Conservation (phyloP, 163 green algal genomes). For the Scenedesmus sp. region DNA sequence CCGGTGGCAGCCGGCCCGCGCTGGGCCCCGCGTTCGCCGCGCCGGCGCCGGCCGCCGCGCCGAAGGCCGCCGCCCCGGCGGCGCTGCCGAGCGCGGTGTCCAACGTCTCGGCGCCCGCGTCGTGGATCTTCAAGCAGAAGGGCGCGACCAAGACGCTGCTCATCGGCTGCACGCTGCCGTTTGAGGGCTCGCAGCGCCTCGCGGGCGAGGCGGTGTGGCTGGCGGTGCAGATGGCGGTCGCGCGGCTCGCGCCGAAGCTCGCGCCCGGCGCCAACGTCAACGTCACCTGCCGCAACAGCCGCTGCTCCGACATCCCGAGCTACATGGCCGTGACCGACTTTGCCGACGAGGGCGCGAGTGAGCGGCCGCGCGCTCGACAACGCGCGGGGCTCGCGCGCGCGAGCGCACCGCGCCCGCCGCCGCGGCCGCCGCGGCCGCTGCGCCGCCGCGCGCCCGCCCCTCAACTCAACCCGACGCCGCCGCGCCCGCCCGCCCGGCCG, state of each 20-base stretch:
- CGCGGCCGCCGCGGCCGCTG: too few species aligned
- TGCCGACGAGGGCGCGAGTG: background rate
- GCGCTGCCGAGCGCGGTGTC: background rate
- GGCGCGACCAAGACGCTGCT: constrained; percentile 2
- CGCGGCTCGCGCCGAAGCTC: background rate
- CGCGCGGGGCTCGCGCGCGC: background rate
- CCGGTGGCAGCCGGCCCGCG: too few species aligned
- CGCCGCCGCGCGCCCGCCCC: too few species aligned
- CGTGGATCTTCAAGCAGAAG: constrained; percentile 7
- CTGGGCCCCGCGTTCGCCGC: too few species aligned
- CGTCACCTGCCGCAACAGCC: constrained; percentile 28
- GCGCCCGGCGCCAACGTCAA: constrained; percentile 13
- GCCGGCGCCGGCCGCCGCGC: too few species aligned
- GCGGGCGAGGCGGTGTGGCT: background rate
- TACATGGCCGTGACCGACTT: constrained; percentile 3
- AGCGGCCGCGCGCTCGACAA: background rate
- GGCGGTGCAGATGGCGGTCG: constrained; percentile 20
- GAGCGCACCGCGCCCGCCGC: too few species aligned
- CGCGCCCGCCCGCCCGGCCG: background rate
- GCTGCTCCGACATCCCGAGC: constrained; percentile 15
- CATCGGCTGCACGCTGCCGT: constrained; percentile 23
- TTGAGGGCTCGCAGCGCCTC: constrained; percentile 4
- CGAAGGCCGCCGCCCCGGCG: too few species aligned
- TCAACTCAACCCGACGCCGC: background rate
- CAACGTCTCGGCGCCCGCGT: background rate